Percentiles rank a stretch among this genome's conserved stretches.
phyloP scores from a whole-genome alignment of 2,329 filamentous ascomycete genomes.

The Beauveria varroae region DNA sequence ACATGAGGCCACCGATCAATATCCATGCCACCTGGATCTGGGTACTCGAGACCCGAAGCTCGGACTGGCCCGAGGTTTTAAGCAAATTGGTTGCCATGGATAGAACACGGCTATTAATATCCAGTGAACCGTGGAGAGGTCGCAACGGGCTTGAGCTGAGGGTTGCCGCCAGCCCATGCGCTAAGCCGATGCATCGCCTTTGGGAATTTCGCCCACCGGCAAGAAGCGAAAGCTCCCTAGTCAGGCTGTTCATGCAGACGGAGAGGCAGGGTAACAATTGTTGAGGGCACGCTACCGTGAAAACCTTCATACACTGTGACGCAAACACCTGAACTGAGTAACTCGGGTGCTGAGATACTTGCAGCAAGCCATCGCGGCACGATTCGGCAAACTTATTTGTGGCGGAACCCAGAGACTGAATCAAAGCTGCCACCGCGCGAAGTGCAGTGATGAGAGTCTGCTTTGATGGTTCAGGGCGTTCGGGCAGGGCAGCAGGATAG shows the following conservation, averaged over 20 bases:
- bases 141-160: conserved; percentile 83
- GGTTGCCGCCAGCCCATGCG: conserved; percentile 83
- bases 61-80: conserved; percentile 86
- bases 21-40: conserved; percentile 99
- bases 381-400: conserved; percentile 70
- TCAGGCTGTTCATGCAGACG: conserved; percentile 93
- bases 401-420: conserved; percentile 74
- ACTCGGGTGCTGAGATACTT: conserved; percentile 88
- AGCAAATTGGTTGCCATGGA: conserved; percentile 86
- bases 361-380: conserved; percentile 79
- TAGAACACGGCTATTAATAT: conserved; percentile 87
- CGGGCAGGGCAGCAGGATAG: conserved; percentile 82
- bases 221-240: conserved; percentile 74
- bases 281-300: conserved; percentile 85
- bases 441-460: conserved; percentile 73
- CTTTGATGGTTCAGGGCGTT: conserved; percentile 83
- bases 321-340: conserved; percentile 93
- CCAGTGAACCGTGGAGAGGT: conserved; percentile 88
- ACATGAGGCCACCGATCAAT: conserved; percentile 92
- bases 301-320: conserved; percentile 75
- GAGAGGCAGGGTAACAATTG: conserved; percentile 87
- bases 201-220: conserved; percentile 69
- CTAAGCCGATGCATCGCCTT: conserved; percentile 79
- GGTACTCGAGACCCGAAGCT: conserved; percentile 82
- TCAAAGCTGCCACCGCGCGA: conserved; percentile 70